Conservation (phyloP, 495 filamentous ascomycete genomes). For the Podospora pseudocomata region DNA sequence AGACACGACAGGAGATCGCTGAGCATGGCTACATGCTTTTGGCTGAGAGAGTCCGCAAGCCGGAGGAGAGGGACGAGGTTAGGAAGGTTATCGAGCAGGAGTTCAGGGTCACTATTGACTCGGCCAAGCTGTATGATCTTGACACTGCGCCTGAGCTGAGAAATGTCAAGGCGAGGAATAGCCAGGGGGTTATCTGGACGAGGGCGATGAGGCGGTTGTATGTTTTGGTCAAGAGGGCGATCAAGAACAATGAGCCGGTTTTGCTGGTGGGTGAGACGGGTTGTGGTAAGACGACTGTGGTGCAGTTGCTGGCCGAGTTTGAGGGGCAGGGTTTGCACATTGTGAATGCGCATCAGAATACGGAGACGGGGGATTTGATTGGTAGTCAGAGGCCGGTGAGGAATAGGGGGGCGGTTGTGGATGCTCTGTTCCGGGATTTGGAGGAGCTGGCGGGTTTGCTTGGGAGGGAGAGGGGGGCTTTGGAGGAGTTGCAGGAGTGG, state of each 20-base stretch:
- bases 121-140: conserved; percentile 63
- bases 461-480: conserved; percentile 23
- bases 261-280: conserved; percentile 94
- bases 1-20: conserved; percentile 83
- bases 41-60: conserved; percentile 88
- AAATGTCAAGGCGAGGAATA: conserved; percentile 47
- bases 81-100: conserved; percentile 88
- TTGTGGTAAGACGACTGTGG: conserved; percentile 95
- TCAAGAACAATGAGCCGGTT: conserved; percentile 89
- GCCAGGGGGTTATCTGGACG: conserved; percentile 80
- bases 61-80: conserved; percentile 77
- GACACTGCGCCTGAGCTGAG: conserved; percentile 52
- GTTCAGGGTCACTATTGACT: conserved; percentile 80
- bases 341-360: conserved; percentile 95
- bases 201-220: conserved; percentile 88
- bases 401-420: conserved; percentile 69
- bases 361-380: conserved; percentile 95
- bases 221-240: conserved; percentile 75
- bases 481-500: conserved; percentile 39
- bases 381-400: conserved; percentile 90
- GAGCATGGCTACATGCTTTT: conserved; percentile 94
- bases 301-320: conserved; percentile 83
- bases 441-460: conserved; percentile 41
- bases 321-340: conserved; percentile 72
- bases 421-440: conserved; percentile 62